These are phyloP conservation scores for Suillus clintonianus DNA, from an alignment of 768 basidiomycete genomes.

Conservation along the genomic window DNA sequence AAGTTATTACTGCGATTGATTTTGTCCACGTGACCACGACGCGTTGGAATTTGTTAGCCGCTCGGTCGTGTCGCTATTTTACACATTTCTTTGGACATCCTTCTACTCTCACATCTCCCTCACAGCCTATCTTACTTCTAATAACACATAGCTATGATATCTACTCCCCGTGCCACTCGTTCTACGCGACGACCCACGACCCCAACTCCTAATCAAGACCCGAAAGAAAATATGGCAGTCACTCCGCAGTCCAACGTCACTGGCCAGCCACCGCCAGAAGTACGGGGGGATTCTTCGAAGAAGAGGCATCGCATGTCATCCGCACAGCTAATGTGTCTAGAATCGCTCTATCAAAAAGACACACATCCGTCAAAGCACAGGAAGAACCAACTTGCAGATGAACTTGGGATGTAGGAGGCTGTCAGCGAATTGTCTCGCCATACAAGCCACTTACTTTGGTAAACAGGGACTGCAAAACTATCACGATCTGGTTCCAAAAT, in stretches of 20 bases:
- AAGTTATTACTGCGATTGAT: no score
- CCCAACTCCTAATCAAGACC: background rate
- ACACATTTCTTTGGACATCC: constrained; percentile 1
- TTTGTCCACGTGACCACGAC: constrained; percentile 21
- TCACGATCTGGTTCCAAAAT: constrained; percentile 84
- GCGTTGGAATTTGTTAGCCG: constrained; percentile 23
- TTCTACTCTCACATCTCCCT: background rate
- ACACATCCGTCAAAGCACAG: constrained; percentile 33
- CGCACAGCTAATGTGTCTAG: constrained; percentile 27
- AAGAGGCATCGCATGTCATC: constrained; percentile 41
- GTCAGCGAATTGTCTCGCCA: background rate
- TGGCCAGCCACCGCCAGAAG: background rate
- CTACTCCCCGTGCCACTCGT: constrained; percentile 28
- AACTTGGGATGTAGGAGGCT: constrained; percentile 28
- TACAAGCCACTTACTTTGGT: background rate
- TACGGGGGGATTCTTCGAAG: background rate
- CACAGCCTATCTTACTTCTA: constrained; percentile 24
- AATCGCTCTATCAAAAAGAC: constrained; percentile 24
- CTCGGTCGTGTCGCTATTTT: background rate
- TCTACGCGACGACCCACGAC: constrained; percentile 17
- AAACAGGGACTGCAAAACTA: constrained; percentile 44
- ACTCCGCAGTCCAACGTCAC: background rate
- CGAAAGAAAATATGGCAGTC: constrained; percentile 16
- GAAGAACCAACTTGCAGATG: constrained; percentile 29
- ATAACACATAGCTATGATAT: constrained; percentile 22